These are phyloP conservation scores for Nannochloropsis salina DNA, from an alignment of 108 stramenopile genomes.

Conservation along the genomic window DNA sequence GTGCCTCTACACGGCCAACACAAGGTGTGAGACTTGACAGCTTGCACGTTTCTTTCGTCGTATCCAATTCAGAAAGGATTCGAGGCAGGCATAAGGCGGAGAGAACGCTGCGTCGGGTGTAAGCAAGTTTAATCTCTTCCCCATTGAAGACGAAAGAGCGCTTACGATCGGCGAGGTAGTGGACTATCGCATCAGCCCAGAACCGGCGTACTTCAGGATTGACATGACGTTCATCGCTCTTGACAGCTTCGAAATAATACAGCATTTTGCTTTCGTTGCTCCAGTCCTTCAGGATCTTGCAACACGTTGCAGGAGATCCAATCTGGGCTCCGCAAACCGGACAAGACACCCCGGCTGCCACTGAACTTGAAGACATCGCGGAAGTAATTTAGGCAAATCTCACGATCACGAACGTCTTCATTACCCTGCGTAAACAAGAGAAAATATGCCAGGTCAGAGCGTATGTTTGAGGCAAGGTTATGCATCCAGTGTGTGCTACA, in stretches of 20 bases:
- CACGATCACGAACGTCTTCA: too few relatives aligned
- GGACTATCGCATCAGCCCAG: not conserved
- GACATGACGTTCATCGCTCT: not conserved
- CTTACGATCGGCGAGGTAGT: not conserved
- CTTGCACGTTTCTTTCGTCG: not conserved
- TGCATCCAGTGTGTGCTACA: too few relatives aligned
- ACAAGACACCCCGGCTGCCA: too few relatives aligned
- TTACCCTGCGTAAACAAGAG: too few relatives aligned
- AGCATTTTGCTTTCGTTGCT: not conserved
- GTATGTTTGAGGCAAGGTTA: too few relatives aligned
- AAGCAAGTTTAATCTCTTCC: conserved; percentile 17
- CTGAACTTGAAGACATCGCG: too few relatives aligned
- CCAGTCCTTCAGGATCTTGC: not conserved
- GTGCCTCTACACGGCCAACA: not conserved
- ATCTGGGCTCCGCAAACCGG: not conserved
- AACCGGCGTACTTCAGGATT: not conserved
- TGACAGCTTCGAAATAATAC: not conserved
- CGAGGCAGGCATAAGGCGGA: conserved; percentile 16
- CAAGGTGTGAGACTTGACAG: not conserved
- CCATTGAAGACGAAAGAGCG: not conserved
- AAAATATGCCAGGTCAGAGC: too few relatives aligned
- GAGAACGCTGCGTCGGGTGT: conserved; percentile 7
- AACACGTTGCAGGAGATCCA: not conserved
- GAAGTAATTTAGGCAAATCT: too few relatives aligned
- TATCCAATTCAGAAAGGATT: not conserved